phyloP scores from a whole-genome alignment of 257 asterid genomes.

The Leonotis leonurus region DNA sequence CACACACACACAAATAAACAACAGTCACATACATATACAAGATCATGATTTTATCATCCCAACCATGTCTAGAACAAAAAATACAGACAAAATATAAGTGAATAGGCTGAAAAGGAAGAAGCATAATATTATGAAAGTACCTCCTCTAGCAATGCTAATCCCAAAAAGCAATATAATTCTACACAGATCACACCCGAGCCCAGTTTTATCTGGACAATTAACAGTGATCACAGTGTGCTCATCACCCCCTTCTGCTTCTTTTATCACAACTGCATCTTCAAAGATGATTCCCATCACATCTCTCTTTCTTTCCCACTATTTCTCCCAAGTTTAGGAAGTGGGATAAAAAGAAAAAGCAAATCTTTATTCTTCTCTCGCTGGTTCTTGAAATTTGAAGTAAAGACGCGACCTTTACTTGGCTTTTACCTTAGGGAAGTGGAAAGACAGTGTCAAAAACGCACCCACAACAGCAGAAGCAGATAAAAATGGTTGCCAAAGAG shows the following conservation, averaged over 20 bases:
- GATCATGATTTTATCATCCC: background rate
- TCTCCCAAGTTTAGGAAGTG: background rate
- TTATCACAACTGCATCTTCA: slow-evolving; percentile 67
- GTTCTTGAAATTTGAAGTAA: slow-evolving; percentile 12
- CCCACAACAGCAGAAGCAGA: background rate
- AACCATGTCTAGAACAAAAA: background rate
- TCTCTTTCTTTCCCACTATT: background rate
- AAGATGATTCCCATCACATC: slow-evolving; percentile 48
- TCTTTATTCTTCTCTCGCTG: background rate
- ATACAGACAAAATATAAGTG: background rate
- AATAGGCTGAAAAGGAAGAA: background rate
- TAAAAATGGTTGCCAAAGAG: background rate
- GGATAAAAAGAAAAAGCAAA: slow-evolving; percentile 4
- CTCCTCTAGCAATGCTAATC: slow-evolving; percentile 64
- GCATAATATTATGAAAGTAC: slow-evolving; percentile 14
- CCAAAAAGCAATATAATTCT: slow-evolving; percentile 57
- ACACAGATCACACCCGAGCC: slow-evolving; percentile 78
- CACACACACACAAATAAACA: background rate
- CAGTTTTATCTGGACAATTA: slow-evolving; percentile 77
- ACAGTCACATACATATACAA: background rate
- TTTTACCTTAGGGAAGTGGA: background rate
- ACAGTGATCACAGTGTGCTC: slow-evolving; percentile 60
- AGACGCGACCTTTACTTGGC: background rate
- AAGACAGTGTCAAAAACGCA: slow-evolving; percentile 11
- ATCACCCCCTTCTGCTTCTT: slow-evolving; percentile 36